Evolutionary conservation across 148 eudicot species (phyloP).

Genomic region (Spergularia marina): DNA sequence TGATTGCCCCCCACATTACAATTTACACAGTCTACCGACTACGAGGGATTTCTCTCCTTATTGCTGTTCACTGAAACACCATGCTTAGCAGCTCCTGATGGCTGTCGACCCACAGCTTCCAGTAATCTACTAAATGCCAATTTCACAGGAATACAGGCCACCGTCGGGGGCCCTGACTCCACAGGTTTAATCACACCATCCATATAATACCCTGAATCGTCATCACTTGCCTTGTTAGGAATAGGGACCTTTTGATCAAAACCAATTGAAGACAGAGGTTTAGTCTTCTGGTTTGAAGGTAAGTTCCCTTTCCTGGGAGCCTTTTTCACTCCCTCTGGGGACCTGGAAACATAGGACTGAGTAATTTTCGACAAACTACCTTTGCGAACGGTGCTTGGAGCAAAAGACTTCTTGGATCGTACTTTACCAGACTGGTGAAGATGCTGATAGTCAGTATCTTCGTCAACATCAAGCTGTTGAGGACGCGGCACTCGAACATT

Average conservation of each 20-base stretch:
- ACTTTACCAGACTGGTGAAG: slow-evolving; percentile 40
- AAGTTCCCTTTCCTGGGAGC: slow-evolving; percentile 41
- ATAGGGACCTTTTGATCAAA: slow-evolving; percentile 44
- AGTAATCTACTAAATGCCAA: slow-evolving; percentile 87
- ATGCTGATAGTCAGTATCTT: slow-evolving; percentile 31
- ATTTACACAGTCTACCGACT: slow-evolving; percentile 53
- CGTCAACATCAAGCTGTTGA: slow-evolving; percentile 39
- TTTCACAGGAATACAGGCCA: slow-evolving; percentile 90
- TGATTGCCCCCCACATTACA: slow-evolving; percentile 33
- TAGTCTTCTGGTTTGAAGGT: slow-evolving; percentile 62
- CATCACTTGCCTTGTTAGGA: slow-evolving; percentile 30
- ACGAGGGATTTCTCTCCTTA: slow-evolving; percentile 35
- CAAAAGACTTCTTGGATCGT: slow-evolving; percentile 31
- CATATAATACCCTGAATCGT: slow-evolving; percentile 27
- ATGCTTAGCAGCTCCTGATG: slow-evolving; percentile 47
- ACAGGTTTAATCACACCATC: slow-evolving; percentile 59
- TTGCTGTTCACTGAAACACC: slow-evolving; percentile 31
- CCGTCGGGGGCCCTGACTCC: slow-evolving; percentile 51
- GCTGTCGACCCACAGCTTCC: slow-evolving; percentile 67
- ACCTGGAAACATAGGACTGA: slow-evolving; percentile 26
- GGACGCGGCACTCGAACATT: slow-evolving; percentile 68
- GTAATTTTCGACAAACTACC: slow-evolving; percentile 25
- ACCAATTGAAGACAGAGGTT: slow-evolving; percentile 66
- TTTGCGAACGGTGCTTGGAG: slow-evolving; percentile 32
- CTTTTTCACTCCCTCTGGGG: slow-evolving; percentile 42